A percentile compares a stretch with the other conserved stretches of the same genome.
Conservation (phyloP, 2,329 filamentous ascomycete genomes). For the Cladosporium phlei region DNA sequence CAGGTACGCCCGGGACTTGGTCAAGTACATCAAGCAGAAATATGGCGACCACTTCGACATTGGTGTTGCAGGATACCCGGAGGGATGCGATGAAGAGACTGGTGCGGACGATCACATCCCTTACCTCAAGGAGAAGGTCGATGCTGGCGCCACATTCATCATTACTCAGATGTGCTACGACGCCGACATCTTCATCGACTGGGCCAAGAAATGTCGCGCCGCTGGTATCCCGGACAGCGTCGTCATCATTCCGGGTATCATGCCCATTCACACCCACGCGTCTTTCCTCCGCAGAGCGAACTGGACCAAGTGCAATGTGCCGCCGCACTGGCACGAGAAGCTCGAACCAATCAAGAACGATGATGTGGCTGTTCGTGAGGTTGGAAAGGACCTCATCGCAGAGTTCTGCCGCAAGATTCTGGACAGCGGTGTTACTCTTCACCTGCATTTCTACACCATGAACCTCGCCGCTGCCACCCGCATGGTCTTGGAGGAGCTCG, state of each 20-base stretch:
- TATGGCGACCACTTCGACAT: constrained; percentile 95
- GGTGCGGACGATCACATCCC: constrained; percentile 80
- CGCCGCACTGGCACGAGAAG: constrained; percentile 71
- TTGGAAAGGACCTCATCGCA: constrained; percentile 81
- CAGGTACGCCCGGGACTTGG: constrained; percentile 86
- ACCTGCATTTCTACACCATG: constrained; percentile 99
- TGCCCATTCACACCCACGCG: constrained; percentile 92
- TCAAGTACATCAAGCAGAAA: constrained; percentile 71
- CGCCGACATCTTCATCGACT: constrained; percentile 86
- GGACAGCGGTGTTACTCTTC: constrained; percentile 68
- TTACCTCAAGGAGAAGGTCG: constrained; percentile 95
- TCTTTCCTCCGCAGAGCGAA: constrained; percentile 85
- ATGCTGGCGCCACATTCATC: constrained; percentile 87
- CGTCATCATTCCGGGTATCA: constrained; percentile 81
- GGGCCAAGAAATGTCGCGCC: constrained; percentile 80
- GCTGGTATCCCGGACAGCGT: constrained; percentile 67
- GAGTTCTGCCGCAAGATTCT: constrained; percentile 86
- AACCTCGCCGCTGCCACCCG: constrained; percentile 91
- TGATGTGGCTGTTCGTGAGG: constrained; percentile 82
- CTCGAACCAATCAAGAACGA: constrained; percentile 96
- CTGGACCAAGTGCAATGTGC: constrained; percentile 84
- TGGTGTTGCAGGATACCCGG: constrained; percentile 92
- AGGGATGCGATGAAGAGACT: constrained; percentile 89
- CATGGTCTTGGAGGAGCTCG: constrained; percentile 87
- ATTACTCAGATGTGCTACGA: constrained; percentile 99